phyloP scores from a whole-genome alignment of 768 basidiomycete genomes.

The Collybia mongolica region DNA sequence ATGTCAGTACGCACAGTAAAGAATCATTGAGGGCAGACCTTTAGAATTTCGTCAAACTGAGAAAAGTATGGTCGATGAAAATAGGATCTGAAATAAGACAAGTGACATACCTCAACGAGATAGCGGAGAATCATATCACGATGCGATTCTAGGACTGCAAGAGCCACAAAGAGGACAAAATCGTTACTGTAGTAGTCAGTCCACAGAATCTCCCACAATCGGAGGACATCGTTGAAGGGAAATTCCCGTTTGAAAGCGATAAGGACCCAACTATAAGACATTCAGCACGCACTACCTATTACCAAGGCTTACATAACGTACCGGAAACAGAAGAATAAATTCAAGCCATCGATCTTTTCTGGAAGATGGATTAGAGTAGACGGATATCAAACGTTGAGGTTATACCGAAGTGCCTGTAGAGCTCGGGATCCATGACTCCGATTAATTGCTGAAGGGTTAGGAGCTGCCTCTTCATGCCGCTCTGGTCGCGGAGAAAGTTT shows the following conservation, averaged over 20 bases:
- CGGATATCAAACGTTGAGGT: neutral
- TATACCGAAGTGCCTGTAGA: constrained; percentile 86
- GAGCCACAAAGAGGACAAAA: constrained; percentile 91
- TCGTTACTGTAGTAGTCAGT: constrained; percentile 85
- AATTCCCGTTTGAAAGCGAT: constrained; percentile 98
- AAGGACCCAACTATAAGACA: constrained; percentile 71
- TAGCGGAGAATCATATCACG: constrained; percentile 94
- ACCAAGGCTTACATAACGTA: constrained; percentile 32
- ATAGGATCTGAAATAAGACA: neutral
- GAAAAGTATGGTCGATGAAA: constrained; percentile 3
- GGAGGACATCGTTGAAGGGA: constrained; percentile 84
- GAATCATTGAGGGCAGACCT: constrained; percentile 36
- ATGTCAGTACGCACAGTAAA: constrained; percentile 3
- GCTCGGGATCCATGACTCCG: constrained; percentile 91
- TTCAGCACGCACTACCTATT: neutral
- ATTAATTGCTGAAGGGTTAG: constrained; percentile 88
- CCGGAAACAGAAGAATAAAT: constrained; percentile 98
- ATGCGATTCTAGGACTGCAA: constrained; percentile 93
- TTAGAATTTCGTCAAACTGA: constrained; percentile 81
- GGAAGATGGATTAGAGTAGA: neutral
- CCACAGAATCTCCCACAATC: constrained; percentile 94
- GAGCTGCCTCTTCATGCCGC: constrained; percentile 96
- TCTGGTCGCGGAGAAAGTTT: constrained; percentile 95
- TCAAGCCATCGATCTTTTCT: constrained; percentile 88
- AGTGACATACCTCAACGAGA: constrained; percentile 73